A percentile compares a stretch with the other conserved stretches of the same genome.
Evolutionary conservation across 176 grass and related monocot genomes (phyloP).

Genomic region (Eleusine indica): DNA sequence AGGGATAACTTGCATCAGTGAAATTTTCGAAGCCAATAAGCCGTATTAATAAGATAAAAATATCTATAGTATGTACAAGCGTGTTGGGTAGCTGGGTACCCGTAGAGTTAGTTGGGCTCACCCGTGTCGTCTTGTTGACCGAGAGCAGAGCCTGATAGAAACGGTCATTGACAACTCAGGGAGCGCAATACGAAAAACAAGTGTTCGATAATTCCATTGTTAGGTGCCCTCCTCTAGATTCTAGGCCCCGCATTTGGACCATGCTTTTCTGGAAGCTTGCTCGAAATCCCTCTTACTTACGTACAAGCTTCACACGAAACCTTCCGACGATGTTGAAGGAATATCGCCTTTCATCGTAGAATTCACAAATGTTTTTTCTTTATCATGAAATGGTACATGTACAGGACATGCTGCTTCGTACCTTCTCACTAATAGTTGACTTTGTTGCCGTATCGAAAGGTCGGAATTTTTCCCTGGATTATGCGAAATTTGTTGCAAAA

Average conservation of each 20-base stretch:
- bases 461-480: neutral
- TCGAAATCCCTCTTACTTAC: neutral
- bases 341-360: neutral
- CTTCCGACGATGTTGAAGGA: neutral
- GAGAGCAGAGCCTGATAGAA: constrained; percentile 11
- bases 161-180: constrained; percentile 45
- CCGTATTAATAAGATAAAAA: too few relatives aligned
- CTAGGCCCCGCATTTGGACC: constrained; percentile 33
- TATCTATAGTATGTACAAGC: neutral
- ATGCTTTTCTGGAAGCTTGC: constrained; percentile 44
- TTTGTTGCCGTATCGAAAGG: neutral
- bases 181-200: constrained; percentile 18
- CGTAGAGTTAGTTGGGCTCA: constrained; percentile 23
- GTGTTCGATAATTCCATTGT: constrained; percentile 15
- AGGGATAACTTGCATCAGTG: too few relatives aligned
- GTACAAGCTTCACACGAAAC: neutral
- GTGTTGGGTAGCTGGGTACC: neutral
- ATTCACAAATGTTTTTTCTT: neutral
- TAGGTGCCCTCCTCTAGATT: constrained; percentile 31
- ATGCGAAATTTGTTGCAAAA: neutral
- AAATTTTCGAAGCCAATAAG: too few relatives aligned
- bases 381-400: neutral
- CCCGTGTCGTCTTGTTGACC: constrained; percentile 43
- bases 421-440: neutral
- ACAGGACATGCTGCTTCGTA: neutral